Percentiles rank a stretch among this genome's conserved stretches.
phyloP scores from a whole-genome alignment of 345 rosid species.

The Pugionium cornutum region DNA sequence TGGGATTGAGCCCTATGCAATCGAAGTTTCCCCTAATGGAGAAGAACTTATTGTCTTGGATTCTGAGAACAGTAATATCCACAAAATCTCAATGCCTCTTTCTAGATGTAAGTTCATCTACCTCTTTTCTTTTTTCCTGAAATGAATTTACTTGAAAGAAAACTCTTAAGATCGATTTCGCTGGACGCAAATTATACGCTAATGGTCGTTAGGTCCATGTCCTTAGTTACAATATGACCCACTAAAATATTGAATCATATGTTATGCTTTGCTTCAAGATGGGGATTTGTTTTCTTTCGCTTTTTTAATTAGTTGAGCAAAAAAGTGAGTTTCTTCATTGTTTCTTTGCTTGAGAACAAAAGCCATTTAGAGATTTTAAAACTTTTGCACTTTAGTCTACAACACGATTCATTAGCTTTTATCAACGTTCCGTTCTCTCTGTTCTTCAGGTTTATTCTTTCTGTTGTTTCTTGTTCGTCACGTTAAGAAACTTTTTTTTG shows the following conservation, averaged over 20 bases:
- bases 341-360: slow-evolving; percentile 9
- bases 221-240: slow-evolving; percentile 25
- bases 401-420: slow-evolving; percentile 35
- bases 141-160: not conserved
- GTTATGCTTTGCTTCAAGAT: slow-evolving; percentile 48
- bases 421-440: slow-evolving; percentile 19
- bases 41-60: slow-evolving; percentile 92
- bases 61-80: slow-evolving; percentile 79
- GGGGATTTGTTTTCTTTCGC: slow-evolving; percentile 25
- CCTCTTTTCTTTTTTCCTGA: not conserved
- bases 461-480: slow-evolving; percentile 26
- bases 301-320: slow-evolving; percentile 15
- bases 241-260: slow-evolving; percentile 25
- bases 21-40: slow-evolving; percentile 60
- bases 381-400: slow-evolving; percentile 33
- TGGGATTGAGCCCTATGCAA: slow-evolving; percentile 83
- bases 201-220: not conserved
- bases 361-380: not conserved
- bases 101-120: slow-evolving; percentile 65
- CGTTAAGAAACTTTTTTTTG: slow-evolving; percentile 28
- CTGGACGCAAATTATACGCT: not conserved
- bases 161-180: not conserved
- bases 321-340: slow-evolving; percentile 48
- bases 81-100: slow-evolving; percentile 79
- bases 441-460: slow-evolving; percentile 31